Evolutionary conservation across 2,329 filamentous ascomycete genomes (phyloP).

Genomic region (Metarhizium rileyi): DNA sequence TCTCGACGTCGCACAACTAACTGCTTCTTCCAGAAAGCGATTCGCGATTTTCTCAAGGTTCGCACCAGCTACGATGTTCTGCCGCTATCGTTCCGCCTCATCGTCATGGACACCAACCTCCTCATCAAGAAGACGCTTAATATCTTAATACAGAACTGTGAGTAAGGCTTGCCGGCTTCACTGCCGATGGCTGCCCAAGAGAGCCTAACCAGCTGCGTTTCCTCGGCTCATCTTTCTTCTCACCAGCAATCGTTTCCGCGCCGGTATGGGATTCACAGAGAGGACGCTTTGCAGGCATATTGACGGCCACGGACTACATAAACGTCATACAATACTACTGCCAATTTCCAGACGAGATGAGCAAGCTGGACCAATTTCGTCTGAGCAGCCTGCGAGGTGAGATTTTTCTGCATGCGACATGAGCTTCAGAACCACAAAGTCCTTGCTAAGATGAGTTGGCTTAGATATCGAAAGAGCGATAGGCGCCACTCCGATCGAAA

Average conservation of each 20-base stretch:
- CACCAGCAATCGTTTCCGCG: slow-evolving; percentile 84
- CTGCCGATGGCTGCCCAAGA: background rate
- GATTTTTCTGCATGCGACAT: slow-evolving; percentile 12
- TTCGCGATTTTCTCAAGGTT: slow-evolving; percentile 91
- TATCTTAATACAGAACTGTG: slow-evolving; percentile 93
- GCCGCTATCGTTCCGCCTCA: slow-evolving; percentile 88
- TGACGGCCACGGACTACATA: slow-evolving; percentile 96
- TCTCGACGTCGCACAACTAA: slow-evolving; percentile 4
- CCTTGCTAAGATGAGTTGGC: slow-evolving; percentile 9
- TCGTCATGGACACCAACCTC: slow-evolving; percentile 88
- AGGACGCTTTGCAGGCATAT: slow-evolving; percentile 84
- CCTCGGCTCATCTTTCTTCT: slow-evolving; percentile 1
- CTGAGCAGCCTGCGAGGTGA: slow-evolving; percentile 83
- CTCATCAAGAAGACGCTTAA: slow-evolving; percentile 95
- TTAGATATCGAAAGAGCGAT: slow-evolving; percentile 92
- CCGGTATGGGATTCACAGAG: slow-evolving; percentile 93
- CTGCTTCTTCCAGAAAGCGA: slow-evolving; percentile 55
- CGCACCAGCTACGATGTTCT: slow-evolving; percentile 97
- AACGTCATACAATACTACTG: slow-evolving; percentile 99
- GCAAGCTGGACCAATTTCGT: slow-evolving; percentile 86
- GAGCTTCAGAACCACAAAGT: background rate
- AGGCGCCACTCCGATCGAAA: slow-evolving; percentile 83
- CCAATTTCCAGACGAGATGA: slow-evolving; percentile 85
- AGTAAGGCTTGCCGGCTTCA: slow-evolving; percentile 10
- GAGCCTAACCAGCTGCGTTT: background rate